phyloP scores from a whole-genome alignment of 2,329 filamentous ascomycete genomes.

The Exophiala bonariae region DNA sequence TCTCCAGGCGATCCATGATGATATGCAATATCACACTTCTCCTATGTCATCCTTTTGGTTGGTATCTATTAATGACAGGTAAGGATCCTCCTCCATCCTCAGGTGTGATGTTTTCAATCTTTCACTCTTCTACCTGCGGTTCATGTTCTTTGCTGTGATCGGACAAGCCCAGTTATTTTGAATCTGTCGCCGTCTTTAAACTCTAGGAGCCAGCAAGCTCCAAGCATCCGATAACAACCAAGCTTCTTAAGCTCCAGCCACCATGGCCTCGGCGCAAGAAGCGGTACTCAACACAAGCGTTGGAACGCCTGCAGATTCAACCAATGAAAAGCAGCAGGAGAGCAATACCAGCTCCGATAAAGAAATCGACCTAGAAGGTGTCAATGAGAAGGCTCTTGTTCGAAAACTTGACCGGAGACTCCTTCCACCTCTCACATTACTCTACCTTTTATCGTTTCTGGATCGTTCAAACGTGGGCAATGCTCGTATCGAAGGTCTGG shows the following conservation, averaged over 20 bases:
- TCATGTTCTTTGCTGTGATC: not conserved
- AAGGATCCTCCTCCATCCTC: too few species aligned
- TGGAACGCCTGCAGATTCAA: not conserved
- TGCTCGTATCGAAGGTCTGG: conserved; percentile 39
- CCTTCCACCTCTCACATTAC: conserved; percentile 43
- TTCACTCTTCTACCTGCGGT: too few species aligned
- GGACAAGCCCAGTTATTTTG: not conserved
- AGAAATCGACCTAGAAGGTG: conserved; percentile 11
- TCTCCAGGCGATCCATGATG: not conserved
- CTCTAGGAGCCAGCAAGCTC: not conserved
- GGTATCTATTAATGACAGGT: too few species aligned
- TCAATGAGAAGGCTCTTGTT: conserved; percentile 41
- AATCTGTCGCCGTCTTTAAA: not conserved
- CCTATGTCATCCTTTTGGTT: not conserved
- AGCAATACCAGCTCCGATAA: not conserved
- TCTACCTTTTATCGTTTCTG: conserved; percentile 47
- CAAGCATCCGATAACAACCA: not conserved
- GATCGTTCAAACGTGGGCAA: conserved; percentile 47
- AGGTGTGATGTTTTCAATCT: too few species aligned
- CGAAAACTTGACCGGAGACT: conserved; percentile 46
- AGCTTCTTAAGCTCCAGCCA: not conserved
- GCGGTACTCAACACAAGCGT: not conserved
- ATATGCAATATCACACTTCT: not conserved
- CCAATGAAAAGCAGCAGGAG: not conserved
- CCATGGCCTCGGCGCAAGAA: not conserved